Base-by-base conservation (phyloP, 306 rosid species). In the Sphenostylis stenocarpa region DNA sequence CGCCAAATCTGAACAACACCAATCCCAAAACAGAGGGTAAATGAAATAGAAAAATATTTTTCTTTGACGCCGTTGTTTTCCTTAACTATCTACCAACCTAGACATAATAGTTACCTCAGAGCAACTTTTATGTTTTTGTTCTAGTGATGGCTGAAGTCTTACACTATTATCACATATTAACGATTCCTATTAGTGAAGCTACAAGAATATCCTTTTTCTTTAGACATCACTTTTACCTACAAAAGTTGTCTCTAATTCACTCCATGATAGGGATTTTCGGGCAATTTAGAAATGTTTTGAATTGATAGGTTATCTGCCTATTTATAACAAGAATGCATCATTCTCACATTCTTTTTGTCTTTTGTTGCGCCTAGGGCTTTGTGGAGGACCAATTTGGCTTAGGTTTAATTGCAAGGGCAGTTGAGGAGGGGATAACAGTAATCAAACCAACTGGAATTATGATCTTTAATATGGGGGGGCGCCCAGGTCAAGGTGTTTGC, bases 301-400 rank as follows among this genome's bases (percentile, higher is more conserved):
- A 3, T 65, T 70, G 70, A 31, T 70, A 36, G 24, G 53, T 34
- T 63, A 14, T 26, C 72, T 56, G 56, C 61, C 48, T 55, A 34
- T 34, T 75, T 44, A 71, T 66, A 49, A 33, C 64, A 60, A 16
- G 14, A 43, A 44, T 49, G 55, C 62, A 21, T 21, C 71, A 78
- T 28, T 53, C 28, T 69, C 63, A 48, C 58, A 33, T 74, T 75
- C 43, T 21, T 76, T 78, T 53, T 41, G 29, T 63, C 74, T 75
- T 78, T 29, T 65, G n/a, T 13, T 73, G 80, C 68, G 3, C 75
- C 65, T 55, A 95, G 99, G 99, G 99, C 72, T 95, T 95, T 80
- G 97, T 95, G 82, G 99, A 95, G 90, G 99, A 95, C 86, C 99
- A 95, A 61, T 92, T 95, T 85, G 99, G 99, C 68, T 80, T 95